A percentile compares a stretch with the other conserved stretches of the same genome.
Evolutionary conservation across 2,329 filamentous ascomycete genomes (phyloP).

Genomic region (Neocucurbitaria cava): DNA sequence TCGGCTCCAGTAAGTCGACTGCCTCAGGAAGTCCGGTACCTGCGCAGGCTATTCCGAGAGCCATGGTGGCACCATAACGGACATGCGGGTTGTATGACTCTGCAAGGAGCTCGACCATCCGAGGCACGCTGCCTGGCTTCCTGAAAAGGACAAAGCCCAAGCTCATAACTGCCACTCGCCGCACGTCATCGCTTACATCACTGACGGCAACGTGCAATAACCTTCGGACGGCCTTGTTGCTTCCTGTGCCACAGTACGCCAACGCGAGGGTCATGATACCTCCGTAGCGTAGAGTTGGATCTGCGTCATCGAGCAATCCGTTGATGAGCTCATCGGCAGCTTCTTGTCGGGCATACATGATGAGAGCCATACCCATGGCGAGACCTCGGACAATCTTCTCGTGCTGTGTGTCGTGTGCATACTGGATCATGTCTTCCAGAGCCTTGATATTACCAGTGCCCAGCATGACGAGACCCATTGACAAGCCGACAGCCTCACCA

Average conservation of each 20-base stretch:
- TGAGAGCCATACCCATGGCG: slow-evolving; percentile 94
- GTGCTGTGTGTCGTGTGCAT: slow-evolving; percentile 96
- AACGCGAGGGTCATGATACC: slow-evolving; percentile 99
- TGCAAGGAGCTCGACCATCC: slow-evolving; percentile 97
- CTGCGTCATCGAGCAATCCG: slow-evolving; percentile 88
- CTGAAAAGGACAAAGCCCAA: slow-evolving; percentile 98
- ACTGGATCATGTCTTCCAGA: slow-evolving; percentile 95
- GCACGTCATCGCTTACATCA: slow-evolving; percentile 97
- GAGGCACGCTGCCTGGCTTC: slow-evolving; percentile 94
- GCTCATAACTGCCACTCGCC: slow-evolving; percentile 95
- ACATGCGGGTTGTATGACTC: slow-evolving; percentile 99
- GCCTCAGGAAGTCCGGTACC: slow-evolving; percentile 96
- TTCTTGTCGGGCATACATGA: slow-evolving; percentile 97
- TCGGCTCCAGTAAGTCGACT: slow-evolving; percentile 94
- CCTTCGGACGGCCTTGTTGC: slow-evolving; percentile 98
- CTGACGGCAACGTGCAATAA: slow-evolving; percentile 95
- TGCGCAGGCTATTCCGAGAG: slow-evolving; percentile 95
- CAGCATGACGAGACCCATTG: slow-evolving; percentile 98
- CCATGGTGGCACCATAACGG: slow-evolving; percentile 97
- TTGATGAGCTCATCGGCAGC: slow-evolving; percentile 94
- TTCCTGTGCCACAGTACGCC: slow-evolving; percentile 95
- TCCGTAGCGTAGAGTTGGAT: slow-evolving; percentile 92
- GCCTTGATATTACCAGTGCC: slow-evolving; percentile 96
- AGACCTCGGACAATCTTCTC: slow-evolving; percentile 98
- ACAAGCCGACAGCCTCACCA: slow-evolving; percentile 91